Evolutionary conservation across 1,139 yeast genomes (phyloP).

Genomic region (Kluyveromyces sp.): DNA sequence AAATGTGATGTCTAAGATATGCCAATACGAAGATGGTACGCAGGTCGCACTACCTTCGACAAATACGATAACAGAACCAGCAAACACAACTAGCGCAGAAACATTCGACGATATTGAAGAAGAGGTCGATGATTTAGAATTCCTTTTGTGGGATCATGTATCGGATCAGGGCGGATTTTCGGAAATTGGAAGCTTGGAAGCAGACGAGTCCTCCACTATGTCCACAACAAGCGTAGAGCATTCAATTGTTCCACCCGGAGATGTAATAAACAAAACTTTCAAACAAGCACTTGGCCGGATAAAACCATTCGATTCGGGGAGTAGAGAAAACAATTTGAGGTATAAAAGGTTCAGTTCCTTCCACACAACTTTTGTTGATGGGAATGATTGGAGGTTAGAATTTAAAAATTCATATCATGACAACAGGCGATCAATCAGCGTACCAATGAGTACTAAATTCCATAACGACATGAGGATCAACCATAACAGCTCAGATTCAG

Average conservation of each 20-base stretch:
- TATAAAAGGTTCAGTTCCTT: slow-evolving; percentile 7
- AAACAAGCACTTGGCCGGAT: slow-evolving; percentile 15
- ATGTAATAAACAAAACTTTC: slow-evolving; percentile 18
- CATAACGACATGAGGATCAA: too few relatives aligned
- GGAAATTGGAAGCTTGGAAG: background rate
- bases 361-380: slow-evolving; percentile 1
- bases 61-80: background rate
- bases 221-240: slow-evolving; percentile 1
- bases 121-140: slow-evolving; percentile 20
- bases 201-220: background rate
- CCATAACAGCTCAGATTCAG: background rate
- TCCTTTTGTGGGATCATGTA: slow-evolving; percentile 11
- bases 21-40: slow-evolving; percentile 7
- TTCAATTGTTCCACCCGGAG: background rate
- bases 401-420: background rate
- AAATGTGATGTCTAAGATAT: slow-evolving; percentile 17
- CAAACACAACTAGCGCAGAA: background rate
- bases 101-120: slow-evolving; percentile 4
- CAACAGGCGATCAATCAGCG: slow-evolving; percentile 10
- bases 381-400: background rate
- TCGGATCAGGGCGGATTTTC: background rate
- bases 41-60: too few relatives aligned
- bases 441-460: slow-evolving; percentile 6
- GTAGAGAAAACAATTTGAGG: background rate
- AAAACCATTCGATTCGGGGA: background rate